These are phyloP conservation scores for Kwoniella shivajii DNA, from an alignment of 1,284 basidiomycete genomes.

Conservation along the genomic window DNA sequence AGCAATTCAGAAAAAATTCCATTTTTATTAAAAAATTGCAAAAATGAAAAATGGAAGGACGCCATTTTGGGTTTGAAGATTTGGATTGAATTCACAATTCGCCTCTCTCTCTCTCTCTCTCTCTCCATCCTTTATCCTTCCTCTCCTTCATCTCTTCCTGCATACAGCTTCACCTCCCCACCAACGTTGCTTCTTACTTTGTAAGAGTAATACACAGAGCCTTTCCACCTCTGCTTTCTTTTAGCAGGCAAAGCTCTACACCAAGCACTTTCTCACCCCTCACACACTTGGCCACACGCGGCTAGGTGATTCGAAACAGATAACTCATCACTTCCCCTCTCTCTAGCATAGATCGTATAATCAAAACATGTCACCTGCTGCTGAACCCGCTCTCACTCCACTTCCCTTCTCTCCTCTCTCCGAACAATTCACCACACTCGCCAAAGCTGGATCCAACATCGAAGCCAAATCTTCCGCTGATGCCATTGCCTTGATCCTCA, in stretches of 20 bases:
- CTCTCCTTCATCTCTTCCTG: constrained; percentile 3
- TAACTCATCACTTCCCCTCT: neutral
- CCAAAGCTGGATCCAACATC: constrained; percentile 43
- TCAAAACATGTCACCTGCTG: constrained; percentile 41
- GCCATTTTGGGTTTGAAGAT: too few species aligned
- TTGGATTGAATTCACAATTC: neutral
- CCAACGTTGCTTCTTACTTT: neutral
- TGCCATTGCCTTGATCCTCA: constrained; percentile 43
- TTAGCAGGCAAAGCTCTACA: neutral
- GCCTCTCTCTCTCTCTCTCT: constrained; percentile 1
- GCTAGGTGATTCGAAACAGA: constrained; percentile 19
- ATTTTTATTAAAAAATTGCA: too few species aligned
- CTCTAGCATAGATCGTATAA: neutral
- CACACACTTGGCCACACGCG: constrained; percentile 20
- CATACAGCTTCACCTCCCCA: neutral
- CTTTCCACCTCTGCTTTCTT: neutral
- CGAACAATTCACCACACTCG: constrained; percentile 44
- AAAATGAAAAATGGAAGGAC: too few species aligned
- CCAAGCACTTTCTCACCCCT: neutral
- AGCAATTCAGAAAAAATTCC: too few species aligned
- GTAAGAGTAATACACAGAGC: neutral
- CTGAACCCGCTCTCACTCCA: constrained; percentile 34
- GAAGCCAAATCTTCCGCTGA: constrained; percentile 53
- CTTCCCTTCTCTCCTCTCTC: constrained; percentile 45
- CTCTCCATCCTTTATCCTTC: constrained; percentile 5